These are phyloP conservation scores for Spergularia marina DNA, from an alignment of 148 eudicot species.

Conservation along the genomic window DNA sequence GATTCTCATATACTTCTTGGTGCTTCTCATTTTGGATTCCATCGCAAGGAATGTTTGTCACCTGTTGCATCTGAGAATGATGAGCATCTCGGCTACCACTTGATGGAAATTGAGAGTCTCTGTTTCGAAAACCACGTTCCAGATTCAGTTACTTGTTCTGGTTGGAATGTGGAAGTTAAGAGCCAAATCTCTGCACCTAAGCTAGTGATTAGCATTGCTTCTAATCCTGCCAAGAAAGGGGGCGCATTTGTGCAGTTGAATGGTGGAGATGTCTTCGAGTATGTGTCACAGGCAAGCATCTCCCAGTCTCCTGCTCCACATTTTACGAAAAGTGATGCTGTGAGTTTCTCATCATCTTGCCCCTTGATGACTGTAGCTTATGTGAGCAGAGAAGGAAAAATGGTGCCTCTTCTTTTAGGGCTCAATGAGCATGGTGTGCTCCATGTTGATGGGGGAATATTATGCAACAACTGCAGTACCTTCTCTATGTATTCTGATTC, in stretches of 20 bases:
- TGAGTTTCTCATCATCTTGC: constrained; percentile 66
- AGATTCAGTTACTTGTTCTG: constrained; percentile 66
- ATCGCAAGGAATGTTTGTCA: constrained; percentile 31
- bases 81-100: constrained; percentile 45
- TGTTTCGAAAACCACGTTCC: constrained; percentile 70
- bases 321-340: constrained; percentile 41
- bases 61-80: constrained; percentile 30
- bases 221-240: constrained; percentile 43
- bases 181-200: constrained; percentile 50
- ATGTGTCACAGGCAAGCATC: constrained; percentile 40
- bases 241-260: constrained; percentile 73
- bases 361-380: constrained; percentile 75
- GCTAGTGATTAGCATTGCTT: constrained; percentile 47
- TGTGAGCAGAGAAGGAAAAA: constrained; percentile 34
- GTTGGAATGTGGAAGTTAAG: constrained; percentile 57
- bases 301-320: constrained; percentile 33
- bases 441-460: constrained; percentile 58
- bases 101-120: constrained; percentile 63
- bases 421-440: constrained; percentile 77
- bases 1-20: constrained; percentile 74
- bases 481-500: constrained; percentile 74
- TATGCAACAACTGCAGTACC: constrained; percentile 86
- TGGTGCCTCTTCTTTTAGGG: constrained; percentile 64
- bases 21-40: constrained; percentile 54
- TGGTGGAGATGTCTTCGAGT: constrained; percentile 68